Conservation (phyloP, 352 stramenopile species). For the Globisporangium canariense region DNA sequence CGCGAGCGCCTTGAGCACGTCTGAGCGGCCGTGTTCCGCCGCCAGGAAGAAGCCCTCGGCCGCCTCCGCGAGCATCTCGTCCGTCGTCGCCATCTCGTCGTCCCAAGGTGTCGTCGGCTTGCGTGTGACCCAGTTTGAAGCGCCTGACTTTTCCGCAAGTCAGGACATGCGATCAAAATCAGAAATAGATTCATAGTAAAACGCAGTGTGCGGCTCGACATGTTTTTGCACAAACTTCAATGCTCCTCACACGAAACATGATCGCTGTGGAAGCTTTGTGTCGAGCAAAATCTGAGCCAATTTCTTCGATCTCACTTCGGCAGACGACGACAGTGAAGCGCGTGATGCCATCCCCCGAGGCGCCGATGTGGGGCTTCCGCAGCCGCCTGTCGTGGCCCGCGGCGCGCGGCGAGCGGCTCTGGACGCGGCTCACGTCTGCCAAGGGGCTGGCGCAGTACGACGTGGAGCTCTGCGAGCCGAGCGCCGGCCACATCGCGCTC, state of each 20-base stretch:
- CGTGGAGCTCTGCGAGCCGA: constrained; percentile 21
- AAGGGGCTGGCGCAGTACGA: constrained; percentile 17
- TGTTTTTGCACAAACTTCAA: no score
- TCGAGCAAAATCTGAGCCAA: no score
- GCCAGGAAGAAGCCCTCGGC: constrained; percentile 81
- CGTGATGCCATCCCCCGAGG: neutral
- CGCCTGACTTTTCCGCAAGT: no score
- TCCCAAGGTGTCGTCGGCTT: no score
- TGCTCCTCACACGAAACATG: no score
- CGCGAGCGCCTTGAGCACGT: constrained; percentile 82
- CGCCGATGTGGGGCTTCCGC: constrained; percentile 5
- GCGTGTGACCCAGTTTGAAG: no score
- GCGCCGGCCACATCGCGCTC: constrained; percentile 19
- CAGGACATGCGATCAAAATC: no score
- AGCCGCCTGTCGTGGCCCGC: constrained; percentile 16
- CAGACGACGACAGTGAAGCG: neutral
- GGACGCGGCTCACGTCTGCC: constrained; percentile 7
- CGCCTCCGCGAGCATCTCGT: constrained; percentile 57
- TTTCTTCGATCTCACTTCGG: neutral
- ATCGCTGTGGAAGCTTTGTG: no score
- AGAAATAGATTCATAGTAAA: no score
- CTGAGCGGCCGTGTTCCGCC: constrained; percentile 73
- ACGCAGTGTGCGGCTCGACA: no score
- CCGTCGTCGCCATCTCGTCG: constrained; percentile 1
- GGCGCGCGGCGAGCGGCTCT: constrained; percentile 16